Conservation (phyloP, 176 grass and related monocot species). For the Chrysopogon serrulatus region DNA sequence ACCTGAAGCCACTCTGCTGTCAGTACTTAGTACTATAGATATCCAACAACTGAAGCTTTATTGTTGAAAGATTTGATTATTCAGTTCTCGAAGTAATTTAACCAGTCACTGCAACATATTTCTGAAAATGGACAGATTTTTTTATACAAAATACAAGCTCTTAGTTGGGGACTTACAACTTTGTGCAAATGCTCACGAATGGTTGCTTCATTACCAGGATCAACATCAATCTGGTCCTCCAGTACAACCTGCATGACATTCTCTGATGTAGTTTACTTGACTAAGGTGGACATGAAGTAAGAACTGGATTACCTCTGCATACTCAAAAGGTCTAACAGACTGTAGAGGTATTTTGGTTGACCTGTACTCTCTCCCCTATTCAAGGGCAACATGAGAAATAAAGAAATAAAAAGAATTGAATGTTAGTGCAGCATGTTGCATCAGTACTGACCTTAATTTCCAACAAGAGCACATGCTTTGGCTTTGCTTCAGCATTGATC, state of each 20-base stretch:
- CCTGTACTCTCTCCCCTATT: slow-evolving; percentile 72
- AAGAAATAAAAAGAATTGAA: neutral
- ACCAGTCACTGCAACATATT: neutral
- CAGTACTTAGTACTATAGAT: neutral
- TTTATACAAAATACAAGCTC: neutral
- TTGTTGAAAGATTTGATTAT: neutral
- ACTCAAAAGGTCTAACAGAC: slow-evolving; percentile 78
- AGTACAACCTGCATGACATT: slow-evolving; percentile 62
- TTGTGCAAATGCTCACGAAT: slow-evolving; percentile 63
- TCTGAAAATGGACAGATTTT: neutral
- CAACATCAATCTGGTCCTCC: slow-evolving; percentile 52
- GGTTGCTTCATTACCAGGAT: slow-evolving; percentile 48
- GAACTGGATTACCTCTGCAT: slow-evolving; percentile 55
- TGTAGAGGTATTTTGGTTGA: slow-evolving; percentile 70
- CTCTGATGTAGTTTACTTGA: neutral
- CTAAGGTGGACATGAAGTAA: neutral
- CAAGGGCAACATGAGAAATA: slow-evolving; percentile 15
- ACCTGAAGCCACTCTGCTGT: slow-evolving; percentile 43
- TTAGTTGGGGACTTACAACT: slow-evolving; percentile 45
- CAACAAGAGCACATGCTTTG: slow-evolving; percentile 70
- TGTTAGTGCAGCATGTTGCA: neutral
- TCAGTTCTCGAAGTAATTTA: neutral
- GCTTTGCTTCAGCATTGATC: slow-evolving; percentile 63
- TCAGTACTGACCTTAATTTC: slow-evolving; percentile 70
- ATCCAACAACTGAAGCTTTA: neutral